Conservation (phyloP, 176 grass and related monocot species). For the Metroxylon sagu region DNA sequence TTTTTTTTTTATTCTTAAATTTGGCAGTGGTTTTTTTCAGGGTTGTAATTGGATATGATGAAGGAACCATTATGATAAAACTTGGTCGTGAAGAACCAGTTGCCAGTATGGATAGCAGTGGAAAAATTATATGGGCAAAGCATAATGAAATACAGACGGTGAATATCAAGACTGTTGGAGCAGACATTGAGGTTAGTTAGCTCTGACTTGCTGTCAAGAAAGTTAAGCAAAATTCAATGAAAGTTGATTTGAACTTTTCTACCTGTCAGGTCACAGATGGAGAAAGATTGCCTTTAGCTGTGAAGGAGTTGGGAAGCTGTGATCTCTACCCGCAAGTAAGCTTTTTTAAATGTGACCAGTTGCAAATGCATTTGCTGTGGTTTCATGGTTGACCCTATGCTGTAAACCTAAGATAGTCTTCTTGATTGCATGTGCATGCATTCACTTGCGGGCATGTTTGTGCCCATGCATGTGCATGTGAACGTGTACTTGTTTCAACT, state of each 20-base stretch:
- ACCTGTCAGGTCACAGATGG: conserved; percentile 60
- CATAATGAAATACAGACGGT: conserved; percentile 34
- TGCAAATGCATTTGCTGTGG: background rate
- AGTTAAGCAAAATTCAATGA: no score
- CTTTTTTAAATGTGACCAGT: conserved; percentile 5
- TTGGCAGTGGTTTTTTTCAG: background rate
- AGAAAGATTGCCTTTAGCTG: conserved; percentile 82
- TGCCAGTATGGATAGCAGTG: conserved; percentile 57
- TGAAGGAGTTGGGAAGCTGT: conserved; percentile 95
- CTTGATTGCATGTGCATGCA: no score
- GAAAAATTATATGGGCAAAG: conserved; percentile 62
- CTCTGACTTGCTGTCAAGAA: background rate
- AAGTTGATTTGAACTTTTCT: background rate
- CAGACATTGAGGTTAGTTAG: conserved; percentile 13
- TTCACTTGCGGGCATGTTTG: no score
- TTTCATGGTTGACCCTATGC: no score
- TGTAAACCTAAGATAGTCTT: no score
- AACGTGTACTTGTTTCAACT: no score
- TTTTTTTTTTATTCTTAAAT: background rate
- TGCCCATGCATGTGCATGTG: no score
- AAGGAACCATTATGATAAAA: conserved; percentile 78
- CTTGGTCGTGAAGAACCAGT: conserved; percentile 60
- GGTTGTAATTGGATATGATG: conserved; percentile 61
- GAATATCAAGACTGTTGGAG: conserved; percentile 27
- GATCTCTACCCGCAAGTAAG: conserved; percentile 90